Evolutionary conservation across 768 basidiomycete genomes (phyloP).

Genomic region (Tulasnella sp.): DNA sequence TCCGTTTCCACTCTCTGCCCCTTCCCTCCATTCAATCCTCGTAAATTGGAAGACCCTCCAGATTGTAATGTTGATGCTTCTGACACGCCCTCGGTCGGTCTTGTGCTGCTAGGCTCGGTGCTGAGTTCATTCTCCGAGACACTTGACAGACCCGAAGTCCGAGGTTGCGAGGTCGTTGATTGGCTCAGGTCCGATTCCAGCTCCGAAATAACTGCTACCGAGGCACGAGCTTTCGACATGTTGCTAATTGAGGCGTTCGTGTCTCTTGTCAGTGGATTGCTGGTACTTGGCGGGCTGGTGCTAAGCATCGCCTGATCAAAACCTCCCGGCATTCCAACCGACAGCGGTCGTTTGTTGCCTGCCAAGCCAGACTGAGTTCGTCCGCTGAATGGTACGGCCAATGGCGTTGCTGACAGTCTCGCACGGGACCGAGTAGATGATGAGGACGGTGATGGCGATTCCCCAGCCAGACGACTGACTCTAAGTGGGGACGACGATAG

Average conservation of each 20-base stretch:
- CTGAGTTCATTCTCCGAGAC: constrained; percentile 3
- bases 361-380: constrained; percentile 8
- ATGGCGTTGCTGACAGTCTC: not conserved
- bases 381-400: constrained; percentile 21
- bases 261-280: not conserved
- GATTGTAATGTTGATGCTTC: not conserved
- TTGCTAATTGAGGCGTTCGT: constrained; percentile 10
- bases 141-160: constrained; percentile 1
- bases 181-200: not conserved
- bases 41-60: constrained; percentile 5
- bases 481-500: not conserved
- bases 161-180: constrained; percentile 1
- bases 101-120: not conserved
- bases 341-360: not conserved
- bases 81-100: constrained; percentile 8
- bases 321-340: constrained; percentile 6
- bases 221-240: constrained; percentile 1
- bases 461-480: constrained; percentile 7
- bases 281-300: not conserved
- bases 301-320: constrained; percentile 6
- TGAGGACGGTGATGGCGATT: constrained; percentile 16
- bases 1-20: constrained; percentile 17
- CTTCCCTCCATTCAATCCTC: not conserved
- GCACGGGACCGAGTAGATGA: constrained; percentile 13
- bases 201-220: constrained; percentile 20